These are phyloP conservation scores for Alliaria petiolata DNA, from an alignment of 345 rosid genomes.

Conservation along the genomic window DNA sequence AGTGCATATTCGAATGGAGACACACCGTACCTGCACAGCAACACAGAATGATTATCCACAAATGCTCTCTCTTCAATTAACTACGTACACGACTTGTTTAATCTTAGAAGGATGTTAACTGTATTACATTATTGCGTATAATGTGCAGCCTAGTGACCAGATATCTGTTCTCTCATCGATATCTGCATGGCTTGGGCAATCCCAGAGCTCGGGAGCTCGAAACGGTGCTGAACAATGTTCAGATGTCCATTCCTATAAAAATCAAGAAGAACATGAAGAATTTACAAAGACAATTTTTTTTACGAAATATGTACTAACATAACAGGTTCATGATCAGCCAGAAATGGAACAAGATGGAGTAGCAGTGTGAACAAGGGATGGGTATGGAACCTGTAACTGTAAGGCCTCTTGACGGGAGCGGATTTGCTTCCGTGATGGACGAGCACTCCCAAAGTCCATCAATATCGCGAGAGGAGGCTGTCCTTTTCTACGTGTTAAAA, in stretches of 20 bases:
- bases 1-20: conserved; percentile 97
- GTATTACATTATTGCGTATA: conserved; percentile 92
- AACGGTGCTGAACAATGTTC: conserved; percentile 96
- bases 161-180: conserved; percentile 98
- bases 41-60: background rate
- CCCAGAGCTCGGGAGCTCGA: conserved; percentile 99
- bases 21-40: conserved; percentile 66
- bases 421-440: conserved; percentile 84
- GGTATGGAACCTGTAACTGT: conserved; percentile 70
- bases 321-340: background rate
- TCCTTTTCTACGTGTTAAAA: conserved; percentile 61
- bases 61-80: background rate
- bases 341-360: background rate
- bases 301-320: background rate
- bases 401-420: conserved; percentile 90
- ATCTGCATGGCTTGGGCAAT: conserved; percentile 92
- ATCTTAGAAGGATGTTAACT: background rate
- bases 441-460: conserved; percentile 98
- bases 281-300: background rate
- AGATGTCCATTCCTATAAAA: conserved; percentile 85
- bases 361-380: background rate
- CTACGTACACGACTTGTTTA: background rate
- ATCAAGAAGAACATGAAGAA: background rate
- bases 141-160: conserved; percentile 98
- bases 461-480: conserved; percentile 76